Conservation (phyloP, 177 flowering plant genomes). For the Vitis hybrid region DNA sequence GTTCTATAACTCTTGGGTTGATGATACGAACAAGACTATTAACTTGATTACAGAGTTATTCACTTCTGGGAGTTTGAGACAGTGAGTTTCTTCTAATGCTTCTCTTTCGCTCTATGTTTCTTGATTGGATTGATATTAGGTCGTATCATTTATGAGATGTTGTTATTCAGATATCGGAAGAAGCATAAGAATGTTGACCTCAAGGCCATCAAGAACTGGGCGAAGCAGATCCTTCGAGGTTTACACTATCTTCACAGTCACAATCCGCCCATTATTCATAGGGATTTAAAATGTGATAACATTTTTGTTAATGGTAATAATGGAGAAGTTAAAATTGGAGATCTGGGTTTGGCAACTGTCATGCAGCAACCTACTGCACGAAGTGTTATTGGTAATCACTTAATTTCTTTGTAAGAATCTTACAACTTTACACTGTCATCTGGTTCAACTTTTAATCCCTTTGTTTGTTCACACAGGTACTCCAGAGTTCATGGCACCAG, state of each 20-base stretch:
- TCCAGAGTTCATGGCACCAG: conserved; percentile 97
- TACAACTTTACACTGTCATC: not conserved
- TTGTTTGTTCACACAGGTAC: conserved; percentile 49
- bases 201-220: conserved; percentile 89
- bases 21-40: conserved; percentile 71
- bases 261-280: conserved; percentile 68
- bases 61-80: conserved; percentile 82
- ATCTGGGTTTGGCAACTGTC: conserved; percentile 76
- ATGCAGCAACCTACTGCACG: conserved; percentile 76
- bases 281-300: conserved; percentile 88
- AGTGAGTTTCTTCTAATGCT: conserved; percentile 44
- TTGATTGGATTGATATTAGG: not conserved
- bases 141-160: not conserved
- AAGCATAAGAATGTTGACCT: conserved; percentile 72
- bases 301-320: conserved; percentile 76
- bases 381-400: conserved; percentile 69
- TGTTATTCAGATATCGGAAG: conserved; percentile 56
- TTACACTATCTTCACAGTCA: conserved; percentile 71
- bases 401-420: not conserved
- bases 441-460: not conserved
- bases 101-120: conserved; percentile 1
- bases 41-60: conserved; percentile 88
- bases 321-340: conserved; percentile 91
- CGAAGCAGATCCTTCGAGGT: conserved; percentile 79
- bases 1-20: conserved; percentile 70